Evolutionary conservation across 2,329 filamentous ascomycete genomes (phyloP).

Genomic region (Cercospora zeae-maydis): DNA sequence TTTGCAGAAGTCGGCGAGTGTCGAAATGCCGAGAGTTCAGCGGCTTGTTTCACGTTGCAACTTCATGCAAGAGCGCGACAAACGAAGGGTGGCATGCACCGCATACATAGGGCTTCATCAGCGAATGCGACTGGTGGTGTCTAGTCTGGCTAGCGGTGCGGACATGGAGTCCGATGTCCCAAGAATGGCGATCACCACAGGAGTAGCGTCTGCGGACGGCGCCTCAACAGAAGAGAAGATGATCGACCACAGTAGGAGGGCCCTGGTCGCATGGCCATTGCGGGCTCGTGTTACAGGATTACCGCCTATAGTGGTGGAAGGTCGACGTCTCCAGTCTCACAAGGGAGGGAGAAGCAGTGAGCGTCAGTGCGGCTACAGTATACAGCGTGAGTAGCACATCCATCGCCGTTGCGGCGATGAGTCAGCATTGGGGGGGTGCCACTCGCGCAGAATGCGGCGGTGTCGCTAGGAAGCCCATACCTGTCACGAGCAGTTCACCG

Average conservation of each 20-base stretch:
- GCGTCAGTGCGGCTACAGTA: too few species aligned
- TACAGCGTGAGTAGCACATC: too few species aligned
- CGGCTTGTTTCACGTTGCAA: neutral
- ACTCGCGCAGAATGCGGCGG: neutral
- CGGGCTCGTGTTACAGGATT: neutral
- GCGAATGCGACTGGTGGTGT: neutral
- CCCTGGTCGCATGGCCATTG: neutral
- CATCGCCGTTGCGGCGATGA: neutral
- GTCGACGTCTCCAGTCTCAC: neutral
- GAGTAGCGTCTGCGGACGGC: neutral
- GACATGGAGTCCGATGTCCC: neutral
- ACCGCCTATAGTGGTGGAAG: neutral
- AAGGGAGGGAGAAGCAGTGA: neutral
- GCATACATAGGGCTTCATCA: neutral
- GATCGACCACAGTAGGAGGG: neutral
- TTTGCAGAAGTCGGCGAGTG: neutral
- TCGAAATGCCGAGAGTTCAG: neutral
- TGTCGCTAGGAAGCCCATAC: conserved; percentile 2
- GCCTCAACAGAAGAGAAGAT: neutral
- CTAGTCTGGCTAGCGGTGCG: neutral
- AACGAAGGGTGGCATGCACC: neutral
- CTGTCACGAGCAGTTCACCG: conserved; percentile 2
- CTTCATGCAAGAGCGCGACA: neutral
- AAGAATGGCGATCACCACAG: neutral
- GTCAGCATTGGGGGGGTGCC: neutral